A percentile compares a stretch with the other conserved stretches of the same genome.
phyloP scores from a whole-genome alignment of 352 stramenopile species.

The Phytophthora boehmeriae region DNA sequence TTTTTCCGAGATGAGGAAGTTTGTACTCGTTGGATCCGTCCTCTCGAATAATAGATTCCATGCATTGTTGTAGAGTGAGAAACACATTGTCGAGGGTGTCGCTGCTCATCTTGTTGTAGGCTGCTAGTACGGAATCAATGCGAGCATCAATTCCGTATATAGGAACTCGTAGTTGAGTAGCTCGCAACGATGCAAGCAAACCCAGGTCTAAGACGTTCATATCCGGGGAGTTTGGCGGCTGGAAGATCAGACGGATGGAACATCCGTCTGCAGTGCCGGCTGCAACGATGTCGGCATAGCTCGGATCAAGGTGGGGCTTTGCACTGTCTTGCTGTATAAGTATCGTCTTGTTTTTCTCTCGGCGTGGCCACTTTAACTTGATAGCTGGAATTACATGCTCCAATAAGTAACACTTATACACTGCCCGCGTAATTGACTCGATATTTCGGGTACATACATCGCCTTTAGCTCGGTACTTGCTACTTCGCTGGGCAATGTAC shows the following conservation, averaged over 20 bases:
- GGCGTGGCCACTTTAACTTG: not conserved
- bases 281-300: not conserved
- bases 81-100: not conserved
- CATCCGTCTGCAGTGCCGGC: not conserved
- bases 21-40: slow-evolving; percentile 1
- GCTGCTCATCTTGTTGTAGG: not conserved
- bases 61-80: not conserved
- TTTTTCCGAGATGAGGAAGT: not conserved
- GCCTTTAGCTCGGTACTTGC: not conserved
- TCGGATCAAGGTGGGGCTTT: not conserved
- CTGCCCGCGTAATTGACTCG: not conserved
- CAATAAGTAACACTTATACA: not conserved
- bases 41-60: not conserved
- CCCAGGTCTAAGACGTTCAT: not conserved
- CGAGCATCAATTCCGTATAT: not conserved
- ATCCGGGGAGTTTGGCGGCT: slow-evolving; percentile 1
- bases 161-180: not conserved
- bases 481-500: not conserved
- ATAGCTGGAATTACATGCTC: not conserved
- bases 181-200: not conserved
- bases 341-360: not conserved
- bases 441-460: not conserved
- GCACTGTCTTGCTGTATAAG: not conserved
- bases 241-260: not conserved
- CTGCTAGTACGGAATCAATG: not conserved